Conservation (phyloP, 129 eudicot species). For the Logfia minima region DNA sequence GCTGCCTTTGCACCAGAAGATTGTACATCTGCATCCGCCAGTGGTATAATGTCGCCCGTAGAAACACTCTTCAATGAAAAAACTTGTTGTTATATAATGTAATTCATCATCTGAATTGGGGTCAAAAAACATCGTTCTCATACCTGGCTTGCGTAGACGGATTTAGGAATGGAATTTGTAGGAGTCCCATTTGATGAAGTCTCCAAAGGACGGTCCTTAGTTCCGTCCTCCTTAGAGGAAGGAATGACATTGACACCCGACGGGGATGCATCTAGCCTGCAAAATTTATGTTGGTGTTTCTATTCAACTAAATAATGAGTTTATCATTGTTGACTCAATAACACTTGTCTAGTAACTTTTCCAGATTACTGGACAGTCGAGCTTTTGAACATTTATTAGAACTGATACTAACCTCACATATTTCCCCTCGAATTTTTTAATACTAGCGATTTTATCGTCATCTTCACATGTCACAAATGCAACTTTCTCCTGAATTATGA, state of each 20-base stretch:
- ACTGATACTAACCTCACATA: constrained; percentile 61
- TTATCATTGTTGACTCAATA: too few species aligned
- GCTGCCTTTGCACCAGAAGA: constrained; percentile 92
- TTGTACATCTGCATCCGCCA: constrained; percentile 63
- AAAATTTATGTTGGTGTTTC: constrained; percentile 7
- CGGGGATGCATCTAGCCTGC: constrained; percentile 82
- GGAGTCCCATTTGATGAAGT: constrained; percentile 31
- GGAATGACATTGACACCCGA: constrained; percentile 56
- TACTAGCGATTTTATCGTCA: constrained; percentile 58
- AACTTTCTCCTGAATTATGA: constrained; percentile 74
- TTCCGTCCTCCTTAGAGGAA: constrained; percentile 38
- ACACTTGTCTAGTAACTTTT: too few species aligned
- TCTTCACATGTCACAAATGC: constrained; percentile 97
- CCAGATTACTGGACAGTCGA: too few species aligned
- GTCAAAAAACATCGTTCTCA: not conserved
- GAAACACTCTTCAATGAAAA: constrained; percentile 47
- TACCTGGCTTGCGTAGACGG: constrained; percentile 53
- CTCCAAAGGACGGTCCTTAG: constrained; percentile 26
- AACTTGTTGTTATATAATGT: constrained; percentile 1
- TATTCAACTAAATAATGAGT: too few species aligned
- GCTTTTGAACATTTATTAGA: not conserved
- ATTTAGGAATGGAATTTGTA: constrained; percentile 33
- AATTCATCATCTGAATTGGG: constrained; percentile 12
- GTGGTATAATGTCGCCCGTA: constrained; percentile 47
- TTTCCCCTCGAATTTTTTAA: constrained; percentile 57